phyloP scores from a whole-genome alignment of 352 stramenopile genomes.

The Blastocystis sp. region DNA sequence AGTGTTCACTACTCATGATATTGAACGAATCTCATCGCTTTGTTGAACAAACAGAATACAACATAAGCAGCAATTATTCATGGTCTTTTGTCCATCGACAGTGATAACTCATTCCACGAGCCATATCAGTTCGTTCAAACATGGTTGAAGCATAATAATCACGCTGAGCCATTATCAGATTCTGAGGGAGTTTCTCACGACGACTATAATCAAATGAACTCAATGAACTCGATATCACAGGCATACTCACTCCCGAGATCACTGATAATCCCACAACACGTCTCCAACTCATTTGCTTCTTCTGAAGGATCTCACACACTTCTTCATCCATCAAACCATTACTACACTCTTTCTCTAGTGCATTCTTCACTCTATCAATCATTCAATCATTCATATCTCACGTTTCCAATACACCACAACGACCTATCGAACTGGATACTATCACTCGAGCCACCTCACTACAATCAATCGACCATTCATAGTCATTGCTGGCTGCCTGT shows the following conservation, averaged over 20 bases:
- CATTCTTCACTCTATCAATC: constrained; percentile 28
- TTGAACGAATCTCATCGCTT: no score
- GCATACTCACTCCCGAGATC: constrained; percentile 85
- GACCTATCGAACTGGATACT: not conserved
- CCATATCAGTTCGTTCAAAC: not conserved
- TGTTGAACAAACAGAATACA: not conserved
- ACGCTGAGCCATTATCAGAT: constrained; percentile 79
- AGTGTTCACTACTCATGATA: no score
- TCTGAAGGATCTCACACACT: constrained; percentile 72
- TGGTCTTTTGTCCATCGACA: constrained; percentile 36
- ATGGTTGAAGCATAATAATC: not conserved
- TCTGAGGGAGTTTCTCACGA: constrained; percentile 86
- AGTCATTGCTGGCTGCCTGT: constrained; percentile 84
- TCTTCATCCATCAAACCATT: not conserved
- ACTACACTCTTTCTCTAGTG: not conserved
- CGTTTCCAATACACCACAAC: constrained; percentile 1
- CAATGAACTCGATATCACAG: constrained; percentile 85
- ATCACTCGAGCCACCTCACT: constrained; percentile 84
- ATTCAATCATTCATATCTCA: not conserved
- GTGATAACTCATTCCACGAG: constrained; percentile 41
- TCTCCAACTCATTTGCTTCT: constrained; percentile 89
- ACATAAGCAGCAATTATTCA: constrained; percentile 41
- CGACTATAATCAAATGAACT: constrained; percentile 97
- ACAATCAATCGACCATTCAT: constrained; percentile 92
- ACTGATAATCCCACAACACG: constrained; percentile 90